Conservation (phyloP, 306 rosid genomes). For the Canavalia ensiformis region DNA sequence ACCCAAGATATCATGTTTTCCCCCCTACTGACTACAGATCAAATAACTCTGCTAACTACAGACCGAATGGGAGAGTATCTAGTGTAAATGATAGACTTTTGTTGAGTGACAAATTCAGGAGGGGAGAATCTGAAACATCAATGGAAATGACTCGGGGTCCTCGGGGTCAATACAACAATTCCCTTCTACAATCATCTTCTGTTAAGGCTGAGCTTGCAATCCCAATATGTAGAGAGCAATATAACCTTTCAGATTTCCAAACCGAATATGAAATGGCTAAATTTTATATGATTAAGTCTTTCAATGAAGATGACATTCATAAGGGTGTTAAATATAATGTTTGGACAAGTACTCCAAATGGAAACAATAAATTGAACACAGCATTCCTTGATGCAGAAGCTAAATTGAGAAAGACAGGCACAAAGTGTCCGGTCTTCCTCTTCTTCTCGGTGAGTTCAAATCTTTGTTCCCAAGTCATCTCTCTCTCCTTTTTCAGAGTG, state of each 20-base stretch:
- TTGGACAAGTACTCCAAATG: conserved; percentile 87
- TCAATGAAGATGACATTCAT: conserved; percentile 88
- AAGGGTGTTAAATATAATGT: conserved; percentile 80
- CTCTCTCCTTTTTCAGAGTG: neutral
- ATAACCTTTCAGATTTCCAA: conserved; percentile 70
- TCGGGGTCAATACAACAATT: conserved; percentile 56
- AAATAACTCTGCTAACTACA: conserved; percentile 45
- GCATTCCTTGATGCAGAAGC: conserved; percentile 70
- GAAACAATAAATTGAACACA: conserved; percentile 76
- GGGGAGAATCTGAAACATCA: conserved; percentile 59
- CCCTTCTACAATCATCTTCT: conserved; percentile 48
- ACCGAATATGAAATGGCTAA: conserved; percentile 68
- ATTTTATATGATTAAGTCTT: conserved; percentile 84
- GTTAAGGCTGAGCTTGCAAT: conserved; percentile 59
- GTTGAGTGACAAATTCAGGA: conserved; percentile 54
- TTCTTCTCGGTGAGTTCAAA: conserved; percentile 84
- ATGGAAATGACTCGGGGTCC: conserved; percentile 78
- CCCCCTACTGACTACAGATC: conserved; percentile 48
- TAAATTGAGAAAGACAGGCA: conserved; percentile 59
- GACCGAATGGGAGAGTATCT: conserved; percentile 53
- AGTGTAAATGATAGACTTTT: conserved; percentile 54
- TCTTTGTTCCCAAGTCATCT: conserved; percentile 24
- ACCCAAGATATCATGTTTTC: conserved; percentile 50
- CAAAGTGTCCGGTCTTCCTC: conserved; percentile 72
- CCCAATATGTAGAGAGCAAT: conserved; percentile 57